phyloP scores from a whole-genome alignment of 306 rosid species.

The Senna tora region DNA sequence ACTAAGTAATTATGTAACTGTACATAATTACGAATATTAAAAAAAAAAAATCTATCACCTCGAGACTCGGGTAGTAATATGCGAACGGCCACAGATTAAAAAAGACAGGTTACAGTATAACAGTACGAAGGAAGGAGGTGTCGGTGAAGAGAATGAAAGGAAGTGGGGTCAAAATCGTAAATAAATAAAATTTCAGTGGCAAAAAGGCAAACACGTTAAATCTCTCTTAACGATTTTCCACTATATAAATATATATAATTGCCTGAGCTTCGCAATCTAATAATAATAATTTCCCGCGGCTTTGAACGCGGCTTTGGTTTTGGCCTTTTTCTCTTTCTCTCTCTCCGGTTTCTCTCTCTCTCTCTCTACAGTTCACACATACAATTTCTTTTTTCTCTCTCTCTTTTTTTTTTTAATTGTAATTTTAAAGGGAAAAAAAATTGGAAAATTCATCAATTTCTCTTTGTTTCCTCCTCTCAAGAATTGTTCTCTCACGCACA shows the following conservation, averaged over 20 bases:
- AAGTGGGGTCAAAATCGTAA: constrained; percentile 40
- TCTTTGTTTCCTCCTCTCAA: neutral
- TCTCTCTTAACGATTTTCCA: neutral
- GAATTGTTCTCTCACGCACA: constrained; percentile 15
- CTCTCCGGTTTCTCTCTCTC: neutral
- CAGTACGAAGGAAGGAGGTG: constrained; percentile 36
- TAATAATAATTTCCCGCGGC: constrained; percentile 59
- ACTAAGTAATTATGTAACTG: no score
- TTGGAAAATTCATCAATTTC: neutral
- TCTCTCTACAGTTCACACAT: neutral
- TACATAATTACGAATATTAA: no score
- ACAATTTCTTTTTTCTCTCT: neutral
- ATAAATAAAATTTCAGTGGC: constrained; percentile 19
- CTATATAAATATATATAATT: neutral
- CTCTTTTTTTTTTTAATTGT: neutral
- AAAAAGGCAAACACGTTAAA: neutral
- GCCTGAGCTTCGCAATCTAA: neutral
- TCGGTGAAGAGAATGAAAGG: constrained; percentile 43
- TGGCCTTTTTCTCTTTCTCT: constrained; percentile 41
- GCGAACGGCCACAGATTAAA: neutral
- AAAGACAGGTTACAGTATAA: no score
- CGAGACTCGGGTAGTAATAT: neutral
- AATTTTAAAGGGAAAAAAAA: neutral
- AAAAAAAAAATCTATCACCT: no score
- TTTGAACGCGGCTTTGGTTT: constrained; percentile 35